phyloP scores from a whole-genome alignment of 2,329 filamentous ascomycete species.

The Aureobasidium sp. region DNA sequence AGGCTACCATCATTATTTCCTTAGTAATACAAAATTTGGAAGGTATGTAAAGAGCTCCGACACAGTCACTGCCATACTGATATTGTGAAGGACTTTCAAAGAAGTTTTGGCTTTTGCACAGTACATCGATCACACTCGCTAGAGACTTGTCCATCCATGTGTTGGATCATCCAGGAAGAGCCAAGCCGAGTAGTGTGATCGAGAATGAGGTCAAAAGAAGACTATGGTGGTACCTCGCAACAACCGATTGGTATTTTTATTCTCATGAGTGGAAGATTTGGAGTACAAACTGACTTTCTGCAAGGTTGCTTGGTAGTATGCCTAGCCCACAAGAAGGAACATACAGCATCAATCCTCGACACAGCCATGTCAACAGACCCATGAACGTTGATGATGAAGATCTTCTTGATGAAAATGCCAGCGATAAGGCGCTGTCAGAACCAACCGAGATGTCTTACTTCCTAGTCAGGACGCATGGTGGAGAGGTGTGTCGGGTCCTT shows the following conservation, averaged over 20 bases:
- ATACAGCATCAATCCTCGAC: slow-evolving; percentile 36
- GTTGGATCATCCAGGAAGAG: slow-evolving; percentile 18
- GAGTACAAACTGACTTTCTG: background rate
- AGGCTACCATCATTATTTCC: slow-evolving; percentile 24
- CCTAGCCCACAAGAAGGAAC: slow-evolving; percentile 39
- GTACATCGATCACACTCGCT: slow-evolving; percentile 21
- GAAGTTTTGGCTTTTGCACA: slow-evolving; percentile 19
- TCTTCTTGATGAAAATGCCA: slow-evolving; percentile 24
- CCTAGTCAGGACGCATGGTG: slow-evolving; percentile 36
- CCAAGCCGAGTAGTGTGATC: slow-evolving; percentile 19
- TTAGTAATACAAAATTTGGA: slow-evolving; percentile 27
- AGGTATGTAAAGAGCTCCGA: slow-evolving; percentile 20
- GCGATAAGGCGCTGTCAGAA: slow-evolving; percentile 27
- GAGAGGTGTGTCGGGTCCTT: slow-evolving; percentile 35
- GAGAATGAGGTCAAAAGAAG: slow-evolving; percentile 23
- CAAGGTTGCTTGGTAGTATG: slow-evolving; percentile 35
- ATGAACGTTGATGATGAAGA: slow-evolving; percentile 38
- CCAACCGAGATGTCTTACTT: slow-evolving; percentile 42
- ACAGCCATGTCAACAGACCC: slow-evolving; percentile 37
- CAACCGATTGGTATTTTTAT: slow-evolving; percentile 23
- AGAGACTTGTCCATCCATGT: slow-evolving; percentile 22
- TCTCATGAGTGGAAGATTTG: background rate
- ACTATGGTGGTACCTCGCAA: slow-evolving; percentile 26
- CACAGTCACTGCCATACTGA: background rate
- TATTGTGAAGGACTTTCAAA: background rate